Base-by-base conservation (phyloP, 1,284 basidiomycete genomes). In the Pyrrhoderma lamaoense region DNA sequence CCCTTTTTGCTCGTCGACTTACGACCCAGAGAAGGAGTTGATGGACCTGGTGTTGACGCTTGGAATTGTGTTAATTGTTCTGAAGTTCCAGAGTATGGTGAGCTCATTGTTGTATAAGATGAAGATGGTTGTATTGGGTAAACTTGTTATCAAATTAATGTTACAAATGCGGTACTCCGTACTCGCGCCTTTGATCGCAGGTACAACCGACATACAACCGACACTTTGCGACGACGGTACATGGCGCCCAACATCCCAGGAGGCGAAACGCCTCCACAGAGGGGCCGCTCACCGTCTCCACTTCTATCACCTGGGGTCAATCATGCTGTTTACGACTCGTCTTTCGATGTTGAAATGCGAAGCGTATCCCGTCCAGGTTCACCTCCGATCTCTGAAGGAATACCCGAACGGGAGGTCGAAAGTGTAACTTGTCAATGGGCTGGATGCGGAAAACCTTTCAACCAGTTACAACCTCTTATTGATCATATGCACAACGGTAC, bases 401-500 rank as follows among this genome's bases (percentile, higher is more conserved):
- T 39, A 8, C 52, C 31, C 23, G 48, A 49, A 13, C 25, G 18
- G 13, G 45, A 54, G 19, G 25, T 43, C 16, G 82, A 82, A 58
- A 76, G 71, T 25, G 79, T 77, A 47, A 80, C 76, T 35, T 91
- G 88, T 64, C 76, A 77, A 49, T 91, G 88, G 88, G 83, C 85
- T 49, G 82, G 82, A 57, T 91, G 89, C 62, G 82, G 84, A 2
- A 64, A 72, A 55, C 74, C 81, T 3, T 91, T 85, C 62, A 79
- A 74, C 13, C 78, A 86, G 60, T 69, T 90, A 9, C 78, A 77
- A 21, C 79, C 79, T 0, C 73, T 91, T 54, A 86, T 91, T 56
- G 80, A 82, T 11, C 88, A 92, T 61, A 80, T 92, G 44, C 87
- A 89, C 60, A 73, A 80, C 54, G 80, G 87, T 88, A 58, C 63